phyloP scores from a whole-genome alignment of 805 yeast species.

The Schwanniomyces vanrijiae region DNA sequence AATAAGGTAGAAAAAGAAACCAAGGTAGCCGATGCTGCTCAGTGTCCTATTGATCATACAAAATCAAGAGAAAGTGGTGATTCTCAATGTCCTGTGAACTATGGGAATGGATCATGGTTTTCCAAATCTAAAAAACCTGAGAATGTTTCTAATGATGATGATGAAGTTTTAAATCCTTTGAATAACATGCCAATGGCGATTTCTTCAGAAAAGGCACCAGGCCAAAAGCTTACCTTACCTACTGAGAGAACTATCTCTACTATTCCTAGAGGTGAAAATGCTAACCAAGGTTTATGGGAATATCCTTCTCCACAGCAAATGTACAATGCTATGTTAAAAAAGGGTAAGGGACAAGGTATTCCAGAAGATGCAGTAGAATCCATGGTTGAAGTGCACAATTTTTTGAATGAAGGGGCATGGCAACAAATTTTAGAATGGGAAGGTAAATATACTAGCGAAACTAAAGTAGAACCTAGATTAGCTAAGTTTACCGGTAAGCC shows the following conservation, averaged over 20 bases:
- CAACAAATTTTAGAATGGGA: constrained; percentile 93
- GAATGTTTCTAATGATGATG: constrained; percentile 19
- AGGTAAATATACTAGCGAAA: constrained; percentile 55
- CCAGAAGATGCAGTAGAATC: constrained; percentile 95
- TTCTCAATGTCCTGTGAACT: constrained; percentile 34
- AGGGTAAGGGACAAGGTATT: constrained; percentile 84
- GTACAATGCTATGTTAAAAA: constrained; percentile 96
- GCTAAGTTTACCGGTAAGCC: constrained; percentile 91
- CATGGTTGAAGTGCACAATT: constrained; percentile 97
- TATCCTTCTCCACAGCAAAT: constrained; percentile 99
- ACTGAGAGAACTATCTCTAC: constrained; percentile 80
- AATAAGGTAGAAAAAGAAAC: neutral
- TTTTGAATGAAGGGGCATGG: constrained; percentile 98
- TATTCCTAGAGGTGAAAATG: constrained; percentile 78
- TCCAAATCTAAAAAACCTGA: constrained; percentile 15
- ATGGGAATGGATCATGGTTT: constrained; percentile 15
- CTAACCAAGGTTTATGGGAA: constrained; percentile 85
- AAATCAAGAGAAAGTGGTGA: neutral
- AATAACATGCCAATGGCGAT: constrained; percentile 85
- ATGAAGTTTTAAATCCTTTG: constrained; percentile 63
- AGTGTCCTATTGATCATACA: constrained; percentile 44
- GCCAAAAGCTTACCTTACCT: constrained; percentile 76
- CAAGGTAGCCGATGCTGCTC: constrained; percentile 5
- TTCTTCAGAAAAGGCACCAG: constrained; percentile 68
- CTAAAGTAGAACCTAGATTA: constrained; percentile 69